Evolutionary conservation across 2,329 filamentous ascomycete genomes (phyloP).

Genomic region (Sporothrix curviconia): DNA sequence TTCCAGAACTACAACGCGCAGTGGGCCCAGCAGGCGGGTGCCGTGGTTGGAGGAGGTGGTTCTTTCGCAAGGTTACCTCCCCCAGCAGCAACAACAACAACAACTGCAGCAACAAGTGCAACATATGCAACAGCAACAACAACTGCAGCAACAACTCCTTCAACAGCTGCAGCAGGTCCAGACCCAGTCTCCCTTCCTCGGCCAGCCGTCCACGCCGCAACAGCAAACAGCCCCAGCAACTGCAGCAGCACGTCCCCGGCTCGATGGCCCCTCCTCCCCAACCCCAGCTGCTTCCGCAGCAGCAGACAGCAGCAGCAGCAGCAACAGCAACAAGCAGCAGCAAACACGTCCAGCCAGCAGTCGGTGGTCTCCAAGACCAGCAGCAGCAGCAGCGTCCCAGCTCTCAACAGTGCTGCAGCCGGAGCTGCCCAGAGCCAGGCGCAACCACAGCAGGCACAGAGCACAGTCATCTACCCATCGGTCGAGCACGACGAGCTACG

Average conservation of each 20-base stretch:
- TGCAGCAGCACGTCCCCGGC: neutral
- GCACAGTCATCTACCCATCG: no score
- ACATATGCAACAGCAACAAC: no score
- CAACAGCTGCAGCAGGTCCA: constrained; percentile 3
- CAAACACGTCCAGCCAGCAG: no score
- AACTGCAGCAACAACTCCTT: neutral
- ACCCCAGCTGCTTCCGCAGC: constrained; percentile 3
- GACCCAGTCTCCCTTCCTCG: neutral
- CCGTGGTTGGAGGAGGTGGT: neutral
- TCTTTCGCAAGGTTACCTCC: neutral
- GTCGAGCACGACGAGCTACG: no score
- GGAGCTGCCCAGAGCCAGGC: neutral
- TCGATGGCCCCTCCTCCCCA: neutral
- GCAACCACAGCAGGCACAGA: neutral
- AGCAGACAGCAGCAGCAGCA: no score
- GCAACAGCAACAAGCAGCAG: no score
- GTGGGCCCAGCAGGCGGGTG: neutral
- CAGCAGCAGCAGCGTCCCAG: constrained; percentile 9
- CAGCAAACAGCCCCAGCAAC: constrained; percentile 1
- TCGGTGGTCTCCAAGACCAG: no score
- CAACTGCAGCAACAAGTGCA: neutral
- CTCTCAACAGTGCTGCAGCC: neutral
- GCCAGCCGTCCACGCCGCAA: neutral
- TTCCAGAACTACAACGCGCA: constrained; percentile 6
- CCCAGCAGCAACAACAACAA: neutral